Base-by-base conservation (phyloP, 192 early-diverging fungal species). In the Coemansia sp. region DNA sequence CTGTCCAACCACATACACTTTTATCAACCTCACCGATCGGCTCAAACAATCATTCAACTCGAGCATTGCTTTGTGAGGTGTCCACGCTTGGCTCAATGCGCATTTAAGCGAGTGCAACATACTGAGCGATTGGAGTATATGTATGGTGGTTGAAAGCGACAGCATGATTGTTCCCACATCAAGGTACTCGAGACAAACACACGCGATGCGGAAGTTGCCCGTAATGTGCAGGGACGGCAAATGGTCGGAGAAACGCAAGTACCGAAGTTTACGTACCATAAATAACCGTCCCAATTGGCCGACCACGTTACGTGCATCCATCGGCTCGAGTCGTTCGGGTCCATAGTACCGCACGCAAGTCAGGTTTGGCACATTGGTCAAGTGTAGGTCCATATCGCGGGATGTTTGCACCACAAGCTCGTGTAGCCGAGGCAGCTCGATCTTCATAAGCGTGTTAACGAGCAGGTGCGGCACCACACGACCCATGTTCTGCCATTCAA, bases 381-480 rank as follows among this genome's bases (percentile, higher is more conserved):
- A 1, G 5, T 29, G 22, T 9, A 73, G 29, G 14, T 26, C 2
- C 74, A 70, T 76, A 1, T 3, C 3, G 4, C 17, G 37, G 6
- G 74, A 62, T 11, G 56, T 51, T 2, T 52, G 43, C 39, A 62
- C 10, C 21, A 48, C 35, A 14, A 76, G 26, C 10, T 16, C 25
- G 0, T 39, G 53, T 0, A 76, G 41, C 17, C 31, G 11, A 4
- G 67, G 68, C 6, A 76, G 49, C 9, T 4, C n/a, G 11, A 41
- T 59, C 19, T 6, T 37, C 27, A 50, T 16, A 2, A 76, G 43
- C 8, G 45, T 59, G 57, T 66, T 56, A 23, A 65, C 43, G 5
- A 76, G 56, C 41, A 68, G 35, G 11, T 76, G 74, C 10, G 74
- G 61, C 2, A 61, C 58, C 6, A 59, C 51, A 2, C 67, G 61